These are phyloP conservation scores for Cutaneotrichosporon curvatum DNA, from an alignment of 1,284 basidiomycete genomes.

Conservation along the genomic window DNA sequence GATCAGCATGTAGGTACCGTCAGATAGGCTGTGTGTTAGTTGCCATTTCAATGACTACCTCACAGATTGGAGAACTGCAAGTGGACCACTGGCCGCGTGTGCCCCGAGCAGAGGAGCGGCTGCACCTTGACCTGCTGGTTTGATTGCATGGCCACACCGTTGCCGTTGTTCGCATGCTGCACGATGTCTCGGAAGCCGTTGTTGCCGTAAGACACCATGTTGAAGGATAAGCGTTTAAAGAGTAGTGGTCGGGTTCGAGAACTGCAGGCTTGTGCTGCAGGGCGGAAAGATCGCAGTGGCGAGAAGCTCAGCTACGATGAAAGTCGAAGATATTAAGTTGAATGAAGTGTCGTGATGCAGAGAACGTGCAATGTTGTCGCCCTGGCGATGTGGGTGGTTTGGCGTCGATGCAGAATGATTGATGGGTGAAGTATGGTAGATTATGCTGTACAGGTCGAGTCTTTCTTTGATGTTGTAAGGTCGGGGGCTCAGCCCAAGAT, in stretches of 20 bases:
- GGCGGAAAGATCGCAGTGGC: too few relatives aligned
- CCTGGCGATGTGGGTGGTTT: too few relatives aligned
- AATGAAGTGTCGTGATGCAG: too few relatives aligned
- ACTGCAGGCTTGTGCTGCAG: neutral
- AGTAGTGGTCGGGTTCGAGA: neutral
- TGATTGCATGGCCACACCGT: slow-evolving; percentile 1
- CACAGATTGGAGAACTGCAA: slow-evolving; percentile 70
- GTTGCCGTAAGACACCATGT: slow-evolving; percentile 15
- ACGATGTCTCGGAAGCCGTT: neutral
- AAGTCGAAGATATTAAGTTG: too few relatives aligned
- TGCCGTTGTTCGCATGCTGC: slow-evolving; percentile 6
- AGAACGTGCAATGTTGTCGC: too few relatives aligned
- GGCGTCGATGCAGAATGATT: too few relatives aligned
- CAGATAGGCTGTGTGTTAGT: slow-evolving; percentile 50
- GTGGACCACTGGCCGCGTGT: slow-evolving; percentile 78
- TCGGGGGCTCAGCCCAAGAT: too few relatives aligned
- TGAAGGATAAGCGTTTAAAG: neutral
- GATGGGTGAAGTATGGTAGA: too few relatives aligned
- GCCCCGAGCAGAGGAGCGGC: slow-evolving; percentile 52
- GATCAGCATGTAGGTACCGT: slow-evolving; percentile 76
- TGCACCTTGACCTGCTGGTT: slow-evolving; percentile 37
- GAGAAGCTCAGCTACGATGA: too few relatives aligned
- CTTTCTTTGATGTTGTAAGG: too few relatives aligned
- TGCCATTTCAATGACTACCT: too few relatives aligned
- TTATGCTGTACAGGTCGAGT: too few relatives aligned